Evolutionary conservation across 2,329 filamentous ascomycete species (phyloP), one percentile per base, ranked within the genome.

Genomic region (Paracorniculantispora psalliotae): DNA sequence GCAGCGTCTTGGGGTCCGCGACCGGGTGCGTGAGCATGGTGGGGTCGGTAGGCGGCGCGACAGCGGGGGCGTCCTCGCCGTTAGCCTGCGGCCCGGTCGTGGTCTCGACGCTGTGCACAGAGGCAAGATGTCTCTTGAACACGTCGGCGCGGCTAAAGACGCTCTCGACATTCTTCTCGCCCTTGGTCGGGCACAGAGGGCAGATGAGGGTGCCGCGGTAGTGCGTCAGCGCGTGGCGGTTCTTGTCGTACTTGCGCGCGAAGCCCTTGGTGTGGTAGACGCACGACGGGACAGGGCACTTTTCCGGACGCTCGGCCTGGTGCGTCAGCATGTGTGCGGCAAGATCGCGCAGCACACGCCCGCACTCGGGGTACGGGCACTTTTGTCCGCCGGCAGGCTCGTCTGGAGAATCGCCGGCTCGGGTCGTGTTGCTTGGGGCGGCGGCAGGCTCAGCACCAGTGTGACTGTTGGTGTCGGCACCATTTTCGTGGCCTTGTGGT

Each of bases 121-220:
- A 90, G 13, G 92, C 96, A 55, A 99, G 79, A 72, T 99, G 94
- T 53, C 93, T 83, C 79, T 97, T 97, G 81, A 97, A 97, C 43
- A 97, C 92, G 68, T 99, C 94, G 39, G 93, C 92, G 54, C 94
- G 85, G 75, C 96, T 97, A 75, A 99, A 97, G 15, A 59, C 50
- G 43, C 49, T 53, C 33, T 59, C 57, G 64, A 90, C 91, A 79
- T 97, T 97, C 73, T 97, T 93, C 6, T 89, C 90, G 91, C 84
- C 3, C 92, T 92, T 21, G 88, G 89, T 91, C 0, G 92, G 91
- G 66, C 94, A 97, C 74, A 97, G 97, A 5, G 92, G 92, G 68
- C 94, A 99, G 8, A 96, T 89, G 92, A 97, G 97, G 15, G 91
- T 97, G 9, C 93, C 93, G 73, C 96, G 96, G 79, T 97, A 99